A percentile compares a stretch with the other conserved stretches of the same genome.
phyloP scores from a whole-genome alignment of 768 basidiomycete genomes.

The Russula foetens region DNA sequence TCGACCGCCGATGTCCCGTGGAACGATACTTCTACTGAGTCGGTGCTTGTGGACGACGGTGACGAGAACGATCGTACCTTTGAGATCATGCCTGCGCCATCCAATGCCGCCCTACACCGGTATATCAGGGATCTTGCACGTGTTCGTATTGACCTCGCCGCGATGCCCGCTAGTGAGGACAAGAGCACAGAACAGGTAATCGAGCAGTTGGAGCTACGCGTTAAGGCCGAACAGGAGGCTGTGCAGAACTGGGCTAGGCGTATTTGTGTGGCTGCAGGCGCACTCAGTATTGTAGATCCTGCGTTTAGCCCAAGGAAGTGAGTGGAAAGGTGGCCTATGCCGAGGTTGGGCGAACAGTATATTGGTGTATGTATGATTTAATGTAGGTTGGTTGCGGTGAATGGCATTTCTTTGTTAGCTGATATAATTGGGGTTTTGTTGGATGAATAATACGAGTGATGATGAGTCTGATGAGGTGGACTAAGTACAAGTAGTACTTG shows the following conservation, averaged over 20 bases:
- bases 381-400: too few relatives aligned
- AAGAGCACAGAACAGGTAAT: background rate
- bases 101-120: background rate
- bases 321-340: background rate
- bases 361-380: too few relatives aligned
- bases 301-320: slow-evolving; percentile 11
- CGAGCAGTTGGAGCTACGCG: background rate
- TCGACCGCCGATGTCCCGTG: background rate
- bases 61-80: background rate
- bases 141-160: background rate
- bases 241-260: background rate
- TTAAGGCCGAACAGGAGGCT: slow-evolving; percentile 6
- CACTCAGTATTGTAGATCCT: slow-evolving; percentile 10
- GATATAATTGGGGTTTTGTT: too few relatives aligned
- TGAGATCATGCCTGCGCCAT: slow-evolving; percentile 3
- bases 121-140: slow-evolving; percentile 13
- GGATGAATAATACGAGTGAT: too few relatives aligned
- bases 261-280: slow-evolving; percentile 1
- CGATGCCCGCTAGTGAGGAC: background rate
- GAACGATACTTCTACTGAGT: background rate
- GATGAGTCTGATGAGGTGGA: too few relatives aligned
- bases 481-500: too few relatives aligned
- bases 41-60: background rate
- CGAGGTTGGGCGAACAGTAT: too few relatives aligned
- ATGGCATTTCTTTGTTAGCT: too few relatives aligned